phyloP scores from a whole-genome alignment of 176 grass and related monocot species.

The Rhipidocladum racemiflorum region DNA sequence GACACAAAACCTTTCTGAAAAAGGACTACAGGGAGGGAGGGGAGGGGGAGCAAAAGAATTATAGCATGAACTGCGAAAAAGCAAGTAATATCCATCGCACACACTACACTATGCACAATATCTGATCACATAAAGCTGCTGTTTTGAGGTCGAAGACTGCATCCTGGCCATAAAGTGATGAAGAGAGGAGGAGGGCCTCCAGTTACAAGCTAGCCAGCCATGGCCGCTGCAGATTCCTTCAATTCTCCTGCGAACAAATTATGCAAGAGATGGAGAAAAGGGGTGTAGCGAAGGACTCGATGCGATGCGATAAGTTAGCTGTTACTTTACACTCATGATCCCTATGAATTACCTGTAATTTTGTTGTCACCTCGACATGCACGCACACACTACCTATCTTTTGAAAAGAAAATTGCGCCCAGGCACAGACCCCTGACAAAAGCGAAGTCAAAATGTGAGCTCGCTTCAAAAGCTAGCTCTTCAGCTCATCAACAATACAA shows the following conservation, averaged over 20 bases:
- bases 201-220: conserved; percentile 9
- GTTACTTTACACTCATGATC: conserved; percentile 56
- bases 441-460: conserved; percentile 52
- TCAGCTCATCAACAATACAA: conserved; percentile 8
- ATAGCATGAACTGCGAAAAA: conserved; percentile 65
- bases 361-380: conserved; percentile 37
- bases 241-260: conserved; percentile 22
- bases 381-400: conserved; percentile 36
- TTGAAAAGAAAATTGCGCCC: conserved; percentile 40
- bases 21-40: conserved; percentile 41
- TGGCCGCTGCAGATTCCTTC: conserved; percentile 37
- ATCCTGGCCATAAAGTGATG: conserved; percentile 43
- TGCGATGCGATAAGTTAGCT: conserved; percentile 36
- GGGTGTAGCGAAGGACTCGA: not conserved
- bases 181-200: conserved; percentile 23
- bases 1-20: conserved; percentile 73
- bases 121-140: conserved; percentile 52
- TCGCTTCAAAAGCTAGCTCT: conserved; percentile 32
- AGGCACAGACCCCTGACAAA: conserved; percentile 44
- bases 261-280: conserved; percentile 17
- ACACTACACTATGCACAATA: conserved; percentile 37
- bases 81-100: conserved; percentile 35
- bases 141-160: conserved; percentile 44
- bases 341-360: conserved; percentile 56
- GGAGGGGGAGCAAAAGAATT: conserved; percentile 58